Evolutionary conservation across 768 basidiomycete genomes (phyloP), one percentile per base, ranked within the genome.

Genomic region (Hirschioporus abietinus): DNA sequence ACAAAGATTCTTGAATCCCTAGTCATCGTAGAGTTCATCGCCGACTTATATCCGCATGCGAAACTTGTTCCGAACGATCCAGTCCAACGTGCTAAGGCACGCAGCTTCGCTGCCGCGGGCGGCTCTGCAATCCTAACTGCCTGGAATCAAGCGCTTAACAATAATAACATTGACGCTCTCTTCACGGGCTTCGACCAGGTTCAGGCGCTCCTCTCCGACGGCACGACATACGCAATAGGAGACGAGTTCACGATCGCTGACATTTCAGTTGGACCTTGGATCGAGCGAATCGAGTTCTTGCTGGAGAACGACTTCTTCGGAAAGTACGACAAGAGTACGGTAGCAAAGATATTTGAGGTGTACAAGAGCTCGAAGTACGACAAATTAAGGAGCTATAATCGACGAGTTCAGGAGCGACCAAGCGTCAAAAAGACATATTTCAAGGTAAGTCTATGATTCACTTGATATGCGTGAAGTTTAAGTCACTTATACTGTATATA

Each of bases 1-100:
- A 70, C 75, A 62, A 90, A 89, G 72, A 71, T 90, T 70, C 79
- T 86, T 7, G 89, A 91, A 71, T 89, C 88, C 4, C 83, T 85
- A 60, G 78, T 89, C 36, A 83, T 90, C 66, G 77, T 89, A 64
- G 88, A 91, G 72, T 86, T 90, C 76, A 52, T 52, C 20, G 12
- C 42, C 42, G 42, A 52, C 15, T 20, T 52, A 3, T 52, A 15
- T 20, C 82, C 83, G 1, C 72, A 78, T 42, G 78, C 82, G 35
- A 65, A 70, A 34, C 76, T 89, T 52, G 78, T 87, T 9, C 60
- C 60, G 60, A 72, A 75, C 9, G 84, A 87, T 72, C 85, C 85
- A 0, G 80, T 89, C 36, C 69, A 71, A 7, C 84, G 87, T 42
- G 88, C 90, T 52, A 78, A 82, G 66, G 83, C 79, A 7, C 85